Evolutionary conservation across 441 rosid genomes (phyloP).

Genomic region (Capsella rubella): DNA sequence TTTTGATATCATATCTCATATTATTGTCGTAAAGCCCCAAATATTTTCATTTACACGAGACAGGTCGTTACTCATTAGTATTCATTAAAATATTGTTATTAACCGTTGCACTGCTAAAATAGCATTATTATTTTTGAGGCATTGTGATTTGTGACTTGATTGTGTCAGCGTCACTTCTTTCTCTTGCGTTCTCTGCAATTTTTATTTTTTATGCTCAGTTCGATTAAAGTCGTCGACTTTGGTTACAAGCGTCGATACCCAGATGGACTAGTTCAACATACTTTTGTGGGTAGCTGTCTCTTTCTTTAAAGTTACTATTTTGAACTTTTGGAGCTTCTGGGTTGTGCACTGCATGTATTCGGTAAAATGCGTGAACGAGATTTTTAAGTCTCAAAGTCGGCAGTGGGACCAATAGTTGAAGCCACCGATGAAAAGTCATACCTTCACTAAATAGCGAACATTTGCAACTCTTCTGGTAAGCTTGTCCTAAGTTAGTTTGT

Average conservation of each 20-base stretch:
- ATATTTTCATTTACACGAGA: constrained; percentile 5
- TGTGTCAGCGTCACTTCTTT: constrained; percentile 12
- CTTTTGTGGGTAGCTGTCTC: background rate
- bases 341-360: constrained; percentile 14
- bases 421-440: constrained; percentile 27
- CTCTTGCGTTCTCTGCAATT: background rate
- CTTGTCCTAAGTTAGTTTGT: background rate
- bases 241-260: background rate
- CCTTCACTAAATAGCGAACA: background rate
- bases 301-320: background rate
- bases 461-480: background rate
- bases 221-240: constrained; percentile 7
- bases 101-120: background rate
- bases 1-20: constrained; percentile 1
- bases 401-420: constrained; percentile 28
- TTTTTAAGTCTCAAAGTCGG: background rate
- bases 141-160: background rate
- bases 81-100: background rate
- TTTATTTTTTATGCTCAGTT: background rate
- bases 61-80: background rate
- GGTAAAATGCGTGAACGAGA: constrained; percentile 10
- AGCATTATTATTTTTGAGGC: background rate
- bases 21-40: background rate
- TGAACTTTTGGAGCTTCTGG: background rate
- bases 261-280: background rate